phyloP scores from a whole-genome alignment of 108 stramenopile species.

The Cyclotella sp. region DNA sequence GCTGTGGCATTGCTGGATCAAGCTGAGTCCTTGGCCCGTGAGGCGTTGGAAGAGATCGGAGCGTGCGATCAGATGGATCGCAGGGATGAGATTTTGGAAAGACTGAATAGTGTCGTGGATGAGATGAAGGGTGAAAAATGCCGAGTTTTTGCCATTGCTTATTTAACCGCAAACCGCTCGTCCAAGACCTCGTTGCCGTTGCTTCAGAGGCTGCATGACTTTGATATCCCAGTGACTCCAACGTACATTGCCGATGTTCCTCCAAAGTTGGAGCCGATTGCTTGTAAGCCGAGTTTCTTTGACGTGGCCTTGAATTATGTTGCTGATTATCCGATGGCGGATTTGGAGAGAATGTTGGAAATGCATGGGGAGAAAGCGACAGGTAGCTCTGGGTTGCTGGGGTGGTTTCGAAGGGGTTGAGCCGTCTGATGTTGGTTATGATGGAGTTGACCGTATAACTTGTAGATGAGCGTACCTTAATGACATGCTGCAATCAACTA shows the following conservation, averaged over 20 bases:
- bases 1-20: slow-evolving; percentile 71
- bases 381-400: slow-evolving; percentile 42
- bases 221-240: slow-evolving; percentile 58
- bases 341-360: slow-evolving; percentile 58
- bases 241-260: slow-evolving; percentile 42
- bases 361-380: slow-evolving; percentile 39
- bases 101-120: slow-evolving; percentile 53
- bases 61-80: slow-evolving; percentile 82
- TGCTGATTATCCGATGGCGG: slow-evolving; percentile 56
- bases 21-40: slow-evolving; percentile 53
- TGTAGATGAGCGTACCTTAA: no score
- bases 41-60: slow-evolving; percentile 81
- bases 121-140: slow-evolving; percentile 52
- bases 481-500: no score
- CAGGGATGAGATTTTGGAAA: slow-evolving; percentile 57
- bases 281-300: slow-evolving; percentile 80
- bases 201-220: slow-evolving; percentile 67
- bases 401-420: slow-evolving; percentile 42
- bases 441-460: background rate
- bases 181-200: slow-evolving; percentile 42
- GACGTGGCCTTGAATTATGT: slow-evolving; percentile 78
- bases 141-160: slow-evolving; percentile 42
- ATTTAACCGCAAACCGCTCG: slow-evolving; percentile 31
- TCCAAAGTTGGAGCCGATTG: slow-evolving; percentile 51
- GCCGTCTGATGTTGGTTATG: no score